Percentiles rank a stretch among this genome's conserved stretches.
Evolutionary conservation across 2,329 filamentous ascomycete species (phyloP).

Genomic region (Cladophialophora carrionii): DNA sequence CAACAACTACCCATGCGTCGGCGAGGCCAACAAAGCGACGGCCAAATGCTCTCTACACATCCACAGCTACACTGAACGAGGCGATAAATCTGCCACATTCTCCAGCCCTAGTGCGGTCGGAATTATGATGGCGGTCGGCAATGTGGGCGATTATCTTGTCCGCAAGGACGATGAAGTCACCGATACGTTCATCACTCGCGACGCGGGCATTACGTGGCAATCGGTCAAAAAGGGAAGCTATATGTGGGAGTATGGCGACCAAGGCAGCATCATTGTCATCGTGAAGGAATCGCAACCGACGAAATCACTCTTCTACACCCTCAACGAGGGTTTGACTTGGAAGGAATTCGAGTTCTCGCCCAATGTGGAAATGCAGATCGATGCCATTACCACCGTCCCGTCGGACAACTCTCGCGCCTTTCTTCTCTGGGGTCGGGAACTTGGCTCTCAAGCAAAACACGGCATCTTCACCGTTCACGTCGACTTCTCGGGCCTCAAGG

Average conservation of each 20-base stretch:
- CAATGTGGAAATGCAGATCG: conserved; percentile 71
- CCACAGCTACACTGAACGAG: conserved; percentile 91
- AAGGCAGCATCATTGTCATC: conserved; percentile 88
- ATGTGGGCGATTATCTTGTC: conserved; percentile 75
- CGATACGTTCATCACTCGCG: conserved; percentile 85
- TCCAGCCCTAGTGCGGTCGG: conserved; percentile 87
- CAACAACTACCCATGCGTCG: conserved; percentile 71
- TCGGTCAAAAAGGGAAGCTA: conserved; percentile 84
- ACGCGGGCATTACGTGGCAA: conserved; percentile 89
- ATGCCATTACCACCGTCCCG: conserved; percentile 83
- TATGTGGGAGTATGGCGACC: conserved; percentile 94
- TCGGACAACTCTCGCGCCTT: conserved; percentile 91
- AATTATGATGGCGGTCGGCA: conserved; percentile 87
- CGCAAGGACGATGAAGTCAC: conserved; percentile 76
- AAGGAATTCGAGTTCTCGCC: conserved; percentile 69
- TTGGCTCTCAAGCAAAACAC: conserved; percentile 46
- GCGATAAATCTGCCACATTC: conserved; percentile 79
- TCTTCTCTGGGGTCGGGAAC: conserved; percentile 76
- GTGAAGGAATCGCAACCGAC: conserved; percentile 72
- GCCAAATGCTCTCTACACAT: conserved; percentile 83
- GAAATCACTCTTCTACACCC: conserved; percentile 71
- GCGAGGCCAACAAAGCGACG: conserved; percentile 56
- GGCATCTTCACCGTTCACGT: conserved; percentile 75
- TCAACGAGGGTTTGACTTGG: conserved; percentile 83
- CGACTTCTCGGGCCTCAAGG: conserved; percentile 81